Evolutionary conservation across 2,329 filamentous ascomycete species (phyloP), one percentile per base, ranked within the genome.

Genomic region (Chaetomiaceae sp.): DNA sequence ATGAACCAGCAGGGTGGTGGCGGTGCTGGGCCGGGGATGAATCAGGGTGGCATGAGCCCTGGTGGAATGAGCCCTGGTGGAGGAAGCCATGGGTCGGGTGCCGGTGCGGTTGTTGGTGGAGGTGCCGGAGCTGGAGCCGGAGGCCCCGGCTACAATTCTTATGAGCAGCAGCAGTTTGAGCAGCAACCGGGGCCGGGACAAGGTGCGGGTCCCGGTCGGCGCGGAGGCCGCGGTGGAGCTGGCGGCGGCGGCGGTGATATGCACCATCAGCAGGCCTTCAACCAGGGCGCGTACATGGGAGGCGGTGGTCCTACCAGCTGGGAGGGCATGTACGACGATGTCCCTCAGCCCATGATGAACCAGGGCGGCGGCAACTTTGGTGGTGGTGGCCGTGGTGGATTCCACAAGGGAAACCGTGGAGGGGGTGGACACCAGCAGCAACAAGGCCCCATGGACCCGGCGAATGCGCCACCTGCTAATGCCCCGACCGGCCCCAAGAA

Each of bases 241-340:
- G 58, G 48, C 40, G 55, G 51, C 51, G 53, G 62, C 55, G 64
- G 60, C 54, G 63, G 45, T 18, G 54, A 56, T 53, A 61, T 67
- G 54, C 61, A 66, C 52, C 63, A 66, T 52, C 63, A 66, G 62
- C 56, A 68, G 63, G 34, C 41, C 23, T 56, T 57, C 48, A 54
- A 58, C 45, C 57, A 58, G 29, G 56, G 55, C n/a, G 51, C 32
- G 4, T 55, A 46, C 50, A 55, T 55, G 63, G 69, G 59, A 55
- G 70, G 66, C 30, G 64, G 53, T 36, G 64, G 83, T 14, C 86
- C 87, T n/a, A 89, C 88, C 21, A 91, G 86, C 36, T 96, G 91
- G 90, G 92, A 97, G 69, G 92, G 92, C 65, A 96, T 96, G 90
- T 97, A 96, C 69, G 92, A 97, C 67, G 92, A 96, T 67, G 89